Evolutionary conservation across 2,329 filamentous ascomycete genomes (phyloP), one percentile per base, ranked within the genome.

Genomic region (Alternaria postmessia): DNA sequence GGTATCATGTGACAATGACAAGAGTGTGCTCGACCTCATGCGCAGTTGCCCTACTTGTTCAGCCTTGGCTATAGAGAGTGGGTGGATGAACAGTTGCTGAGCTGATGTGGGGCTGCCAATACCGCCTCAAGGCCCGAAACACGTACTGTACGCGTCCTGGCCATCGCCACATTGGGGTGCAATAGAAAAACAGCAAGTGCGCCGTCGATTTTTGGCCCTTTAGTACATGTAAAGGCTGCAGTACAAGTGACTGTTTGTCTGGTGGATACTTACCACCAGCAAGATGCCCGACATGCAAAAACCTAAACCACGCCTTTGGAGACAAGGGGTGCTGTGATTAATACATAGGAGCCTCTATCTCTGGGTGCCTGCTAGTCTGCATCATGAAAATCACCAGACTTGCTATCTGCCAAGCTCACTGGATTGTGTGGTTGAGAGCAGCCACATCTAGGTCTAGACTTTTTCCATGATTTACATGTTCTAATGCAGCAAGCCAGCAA

Each of bases 1-100:
- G 34, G 41, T 38, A 49, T 57, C 54, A 61, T 42, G 46, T 57
- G 48, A 53, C 48, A 52, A 18, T 28, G 16, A 51, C 20, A 7
- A 30, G 22, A 41, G 20, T 32, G 18, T 34, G 30, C 46, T 18
- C 30, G 22, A 34, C 22, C 7, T 20, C 7, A 41, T 18, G 28
- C 49, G 11, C 24, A 7, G 32, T 36, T 28, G 22, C 16, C 2
- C 20, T n/a, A 14, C 9, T 32, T 18, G 18, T 41, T 11, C 7
- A 51, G n/a, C 24, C 36, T 28, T 51, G 49, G 36, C 20, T 49
- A 11, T 8, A 24, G 32, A 49, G 30, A 24, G 32, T 36, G n/a
- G 46, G 24, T 12, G 46, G 34, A n/a, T n/a, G 22, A 22, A 49
- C 30, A 24, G 30, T 36, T 49, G 20, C 34, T 49, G 46, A 38